Percentiles rank a stretch among this genome's conserved stretches.
These are phyloP conservation scores for Ilyonectria destructans DNA, from an alignment of 2,329 filamentous ascomycete species.

Conservation along the genomic window DNA sequence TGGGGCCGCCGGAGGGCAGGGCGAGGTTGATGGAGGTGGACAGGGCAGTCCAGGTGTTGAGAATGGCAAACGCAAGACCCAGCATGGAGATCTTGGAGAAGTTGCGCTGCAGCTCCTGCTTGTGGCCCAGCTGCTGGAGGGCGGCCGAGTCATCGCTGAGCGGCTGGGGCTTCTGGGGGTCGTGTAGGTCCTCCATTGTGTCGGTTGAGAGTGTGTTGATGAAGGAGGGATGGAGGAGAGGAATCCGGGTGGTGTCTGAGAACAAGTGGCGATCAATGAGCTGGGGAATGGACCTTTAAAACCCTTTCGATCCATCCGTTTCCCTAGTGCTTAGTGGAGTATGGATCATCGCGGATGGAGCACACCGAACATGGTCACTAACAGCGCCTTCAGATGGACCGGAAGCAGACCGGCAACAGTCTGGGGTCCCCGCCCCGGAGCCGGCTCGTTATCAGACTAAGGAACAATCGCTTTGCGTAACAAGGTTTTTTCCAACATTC, in stretches of 20 bases:
- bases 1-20: conserved; percentile 80
- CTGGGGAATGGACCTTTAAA: conserved; percentile 1
- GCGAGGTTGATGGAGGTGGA: conserved; percentile 64
- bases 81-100: conserved; percentile 66
- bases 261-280: neutral
- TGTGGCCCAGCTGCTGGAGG: conserved; percentile 64
- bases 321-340: neutral
- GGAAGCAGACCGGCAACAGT: conserved; percentile 34
- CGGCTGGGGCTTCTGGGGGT: conserved; percentile 35
- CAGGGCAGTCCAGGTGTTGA: conserved; percentile 67
- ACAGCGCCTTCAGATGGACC: conserved; percentile 13
- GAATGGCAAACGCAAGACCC: conserved; percentile 65
- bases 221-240: conserved; percentile 3
- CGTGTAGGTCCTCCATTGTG: conserved; percentile 42
- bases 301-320: neutral
- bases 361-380: neutral
- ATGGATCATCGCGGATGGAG: neutral
- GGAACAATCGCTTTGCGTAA: conserved; percentile 41
- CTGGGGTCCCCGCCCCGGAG: conserved; percentile 31
- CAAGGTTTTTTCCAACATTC: conserved; percentile 27
- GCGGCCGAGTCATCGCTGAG: conserved; percentile 55
- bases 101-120: conserved; percentile 66
- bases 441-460: conserved; percentile 36
- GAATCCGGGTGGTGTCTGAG: conserved; percentile 23
- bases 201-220: neutral